Conservation (phyloP, 176 grass and related monocot genomes). For the Raddia guianensis region DNA sequence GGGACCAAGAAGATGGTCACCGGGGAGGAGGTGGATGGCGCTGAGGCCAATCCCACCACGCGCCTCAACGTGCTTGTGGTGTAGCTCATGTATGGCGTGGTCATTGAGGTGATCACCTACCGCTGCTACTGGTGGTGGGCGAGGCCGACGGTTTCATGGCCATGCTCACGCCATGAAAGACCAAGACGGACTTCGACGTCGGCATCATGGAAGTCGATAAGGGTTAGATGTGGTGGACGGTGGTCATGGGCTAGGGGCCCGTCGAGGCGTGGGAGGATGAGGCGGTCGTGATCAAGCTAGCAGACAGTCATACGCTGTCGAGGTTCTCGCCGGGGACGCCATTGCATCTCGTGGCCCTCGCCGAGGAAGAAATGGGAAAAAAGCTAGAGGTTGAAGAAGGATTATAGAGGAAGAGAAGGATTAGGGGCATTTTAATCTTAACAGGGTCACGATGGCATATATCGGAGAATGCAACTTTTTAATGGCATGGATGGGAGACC, state of each 20-base stretch:
- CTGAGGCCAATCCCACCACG: not conserved
- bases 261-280: slow-evolving; percentile 46
- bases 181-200: slow-evolving; percentile 55
- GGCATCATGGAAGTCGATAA: slow-evolving; percentile 71
- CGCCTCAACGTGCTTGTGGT: slow-evolving; percentile 50
- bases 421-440: too few relatives aligned
- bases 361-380: too few relatives aligned
- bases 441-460: too few relatives aligned
- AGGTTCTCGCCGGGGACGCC: not conserved
- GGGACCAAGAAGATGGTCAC: slow-evolving; percentile 40
- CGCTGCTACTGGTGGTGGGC: slow-evolving; percentile 60
- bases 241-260: slow-evolving; percentile 74
- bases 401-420: too few relatives aligned
- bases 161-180: slow-evolving; percentile 54
- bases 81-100: slow-evolving; percentile 62
- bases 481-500: too few relatives aligned
- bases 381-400: too few relatives aligned
- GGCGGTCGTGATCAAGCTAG: slow-evolving; percentile 73
- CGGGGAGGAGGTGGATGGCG: slow-evolving; percentile 43
- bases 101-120: slow-evolving; percentile 62
- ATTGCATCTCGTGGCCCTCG: too few relatives aligned
- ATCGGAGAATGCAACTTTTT: too few relatives aligned
- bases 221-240: slow-evolving; percentile 73
- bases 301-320: slow-evolving; percentile 60
- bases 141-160: slow-evolving; percentile 58